Base-by-base conservation (phyloP, 106 monocot genomes). In the Dendrobium huoshanense region DNA sequence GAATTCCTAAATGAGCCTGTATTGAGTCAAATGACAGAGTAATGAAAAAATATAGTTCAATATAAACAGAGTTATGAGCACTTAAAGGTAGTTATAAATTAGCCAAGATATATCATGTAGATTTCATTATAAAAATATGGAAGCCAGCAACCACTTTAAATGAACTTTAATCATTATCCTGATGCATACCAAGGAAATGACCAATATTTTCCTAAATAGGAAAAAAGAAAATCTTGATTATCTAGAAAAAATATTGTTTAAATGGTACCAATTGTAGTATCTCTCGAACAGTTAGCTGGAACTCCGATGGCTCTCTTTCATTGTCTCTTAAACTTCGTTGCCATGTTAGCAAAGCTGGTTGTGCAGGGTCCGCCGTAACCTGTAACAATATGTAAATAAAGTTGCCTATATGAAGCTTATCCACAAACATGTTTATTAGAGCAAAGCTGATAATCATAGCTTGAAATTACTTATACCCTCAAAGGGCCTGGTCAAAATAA, bases 1-100 rank as follows among this genome's bases (percentile, higher is more conserved):
- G 82, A 80, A 88, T 15, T 56, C 86, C 88, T 72, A 93, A 77
- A 3, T 70, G 78, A 87, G 81, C 86, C 92, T 93, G 82, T 65
- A 61, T 47, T 11, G 79, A 83, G 19, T 37, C 16, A 72, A 58
- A 47, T 47, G 54, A 78, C 3, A 55, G 45, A 70, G n/a, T 43
- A 77, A 75, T 75, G 19, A 42, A 8, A 31, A 37, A 16, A 72
- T 16, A 10, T 13, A 72, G 40, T n/a, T 72, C 51, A 13, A 13
- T 33, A 40, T 29, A 72, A 22, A 75, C 7, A 75, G 41, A 74
- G 0, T 29, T 75, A 75, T 75, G 18, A 73, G 41, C 13, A 70
- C 68, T 10, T 29, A 70, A 70, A 70, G 7, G 6, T 70, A 70
- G 1, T 11, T 22, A 29, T 25, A 70, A 7, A 72, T 40, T 4